Evolutionary conservation across 2,329 filamentous ascomycete species (phyloP), one percentile per base, ranked within the genome.

Genomic region (Bipolaris bicolor): DNA sequence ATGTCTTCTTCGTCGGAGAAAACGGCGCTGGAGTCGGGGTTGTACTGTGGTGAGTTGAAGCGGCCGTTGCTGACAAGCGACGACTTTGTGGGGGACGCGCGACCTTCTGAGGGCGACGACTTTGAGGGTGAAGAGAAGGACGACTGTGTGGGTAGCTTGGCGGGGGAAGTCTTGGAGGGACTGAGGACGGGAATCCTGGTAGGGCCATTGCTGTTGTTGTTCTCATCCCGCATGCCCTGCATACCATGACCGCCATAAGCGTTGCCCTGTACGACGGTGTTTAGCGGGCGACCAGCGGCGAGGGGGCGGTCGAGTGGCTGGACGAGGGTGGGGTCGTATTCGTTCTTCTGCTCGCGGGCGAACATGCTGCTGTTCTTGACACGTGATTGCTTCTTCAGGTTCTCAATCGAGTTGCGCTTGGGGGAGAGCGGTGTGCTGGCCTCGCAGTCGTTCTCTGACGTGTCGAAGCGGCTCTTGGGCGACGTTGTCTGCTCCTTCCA

Each of bases 351-450:
- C 79, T 97, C 93, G 53, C 93, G 89, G 40, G 92, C 92, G 75
- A 97, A 91, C 83, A 98, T 97, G 80, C 89, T 96, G 84, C 94
- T 97, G 81, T 97, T 98, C 84, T 94, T 97, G 70, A 99, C 95
- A 59, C 95, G 90, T 53, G 94, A 97, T 31, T 92, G 93, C 75
- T 89, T 91, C 80, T 97, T 96, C 58, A 99, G 84, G 72, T 93
- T 93, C 83, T 99, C 95, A 66, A 99, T 93, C 16, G 94, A 98
- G 44, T 91, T 91, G 73, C 94, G 90, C 56, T 87, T 88, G 20
- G 91, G 88, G 44, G 89, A 89, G 7, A 88, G 86, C 10, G 90
- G 86, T 11, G 89, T 88, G 41, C 57, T 62, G 56, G 83, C 82
- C 60, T 85, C 82, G 54, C 60, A 67, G 24, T 75, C 72, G 78